phyloP scores from a whole-genome alignment of 2,329 filamentous ascomycete species.

The Zopfia rhizophila region DNA sequence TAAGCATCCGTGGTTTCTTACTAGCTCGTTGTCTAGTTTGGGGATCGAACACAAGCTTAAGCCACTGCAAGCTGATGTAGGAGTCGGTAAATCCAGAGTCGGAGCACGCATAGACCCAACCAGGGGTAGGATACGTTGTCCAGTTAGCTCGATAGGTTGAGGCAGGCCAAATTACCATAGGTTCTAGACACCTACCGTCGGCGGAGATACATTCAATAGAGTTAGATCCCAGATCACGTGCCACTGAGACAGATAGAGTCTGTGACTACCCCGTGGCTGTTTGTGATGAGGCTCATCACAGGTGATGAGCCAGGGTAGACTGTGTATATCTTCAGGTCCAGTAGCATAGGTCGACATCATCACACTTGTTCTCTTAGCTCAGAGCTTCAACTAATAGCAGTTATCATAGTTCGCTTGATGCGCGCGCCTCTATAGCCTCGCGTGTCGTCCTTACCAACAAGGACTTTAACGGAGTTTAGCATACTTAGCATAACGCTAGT shows the following conservation, averaged over 20 bases:
- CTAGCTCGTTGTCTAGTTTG: slow-evolving; percentile 43
- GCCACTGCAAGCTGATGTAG: slow-evolving; percentile 49
- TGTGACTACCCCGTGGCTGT: too few relatives aligned
- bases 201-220: slow-evolving; percentile 22
- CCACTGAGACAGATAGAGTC: too few relatives aligned
- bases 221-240: too few relatives aligned
- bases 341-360: too few relatives aligned
- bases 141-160: slow-evolving; percentile 24
- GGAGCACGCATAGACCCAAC: slow-evolving; percentile 20
- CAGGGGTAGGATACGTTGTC: slow-evolving; percentile 24
- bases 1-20: slow-evolving; percentile 43
- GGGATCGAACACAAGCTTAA: slow-evolving; percentile 48
- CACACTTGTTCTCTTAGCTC: too few relatives aligned
- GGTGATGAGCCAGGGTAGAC: too few relatives aligned
- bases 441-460: too few relatives aligned
- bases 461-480: too few relatives aligned
- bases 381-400: too few relatives aligned
- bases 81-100: slow-evolving; percentile 37
- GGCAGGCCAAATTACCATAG: slow-evolving; percentile 28
- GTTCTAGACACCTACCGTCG: slow-evolving; percentile 23
- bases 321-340: too few relatives aligned
- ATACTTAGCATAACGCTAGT: too few relatives aligned
- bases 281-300: too few relatives aligned
- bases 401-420: slow-evolving; percentile 33
- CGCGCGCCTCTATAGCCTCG: slow-evolving; percentile 29